Conservation (phyloP, 768 basidiomycete species). For the Tubosaeta brunneosetosa region DNA sequence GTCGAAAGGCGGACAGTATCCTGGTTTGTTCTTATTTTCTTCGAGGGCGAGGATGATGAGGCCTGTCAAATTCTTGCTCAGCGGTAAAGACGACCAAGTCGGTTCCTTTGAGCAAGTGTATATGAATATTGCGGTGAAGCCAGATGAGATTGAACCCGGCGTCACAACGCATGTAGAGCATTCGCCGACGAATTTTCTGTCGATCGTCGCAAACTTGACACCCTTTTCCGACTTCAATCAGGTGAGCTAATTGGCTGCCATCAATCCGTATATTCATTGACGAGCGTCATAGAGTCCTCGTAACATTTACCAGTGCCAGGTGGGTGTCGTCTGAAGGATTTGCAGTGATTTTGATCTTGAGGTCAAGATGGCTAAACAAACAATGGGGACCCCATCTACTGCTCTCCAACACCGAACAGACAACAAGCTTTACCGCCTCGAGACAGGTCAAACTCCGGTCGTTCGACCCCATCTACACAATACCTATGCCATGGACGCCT, state of each 20-base stretch:
- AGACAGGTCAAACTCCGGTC: conserved; percentile 91
- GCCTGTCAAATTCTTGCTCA: conserved; percentile 86
- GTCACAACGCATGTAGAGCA: conserved; percentile 91
- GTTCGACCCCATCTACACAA: conserved; percentile 91
- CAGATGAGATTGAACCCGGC: conserved; percentile 72
- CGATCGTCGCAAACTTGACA: conserved; percentile 94
- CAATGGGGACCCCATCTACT: conserved; percentile 97
- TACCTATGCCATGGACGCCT: conserved; percentile 96
- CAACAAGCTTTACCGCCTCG: conserved; percentile 96
- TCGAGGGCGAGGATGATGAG: conserved; percentile 93
- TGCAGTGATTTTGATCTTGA: conserved; percentile 4
- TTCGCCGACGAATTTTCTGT: conserved; percentile 91
- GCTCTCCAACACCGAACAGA: conserved; percentile 90
- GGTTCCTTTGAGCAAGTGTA: conserved; percentile 99
- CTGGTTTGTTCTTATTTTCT: conserved; percentile 90
- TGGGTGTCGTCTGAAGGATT: conserved; percentile 25
- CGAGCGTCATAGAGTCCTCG: conserved; percentile 60
- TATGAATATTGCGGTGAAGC: conserved; percentile 94
- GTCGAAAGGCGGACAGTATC: conserved; percentile 93
- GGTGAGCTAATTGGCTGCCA: conserved; percentile 39
- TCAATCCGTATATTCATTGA: not conserved
- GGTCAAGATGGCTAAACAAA: conserved; percentile 98
- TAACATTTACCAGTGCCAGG: conserved; percentile 93
- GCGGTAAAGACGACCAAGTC: conserved; percentile 83
- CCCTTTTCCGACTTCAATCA: conserved; percentile 99